Evolutionary conservation across 2,329 filamentous ascomycete genomes (phyloP).

Genomic region (Raffaelea deltoideospora): DNA sequence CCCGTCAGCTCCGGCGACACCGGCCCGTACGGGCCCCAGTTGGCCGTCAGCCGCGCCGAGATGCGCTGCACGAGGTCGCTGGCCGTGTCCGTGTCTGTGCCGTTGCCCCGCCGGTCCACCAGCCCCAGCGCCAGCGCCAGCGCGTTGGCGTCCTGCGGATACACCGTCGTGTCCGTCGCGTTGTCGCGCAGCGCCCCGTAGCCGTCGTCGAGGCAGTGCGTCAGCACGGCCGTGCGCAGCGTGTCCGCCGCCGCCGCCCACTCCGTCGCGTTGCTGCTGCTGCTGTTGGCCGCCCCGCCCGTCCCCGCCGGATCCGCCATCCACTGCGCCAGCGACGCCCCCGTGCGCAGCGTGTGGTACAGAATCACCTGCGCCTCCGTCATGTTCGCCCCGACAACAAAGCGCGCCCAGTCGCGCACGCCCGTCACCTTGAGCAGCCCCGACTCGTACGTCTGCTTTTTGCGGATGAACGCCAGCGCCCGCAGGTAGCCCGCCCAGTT

Average conservation of each 20-base stretch:
- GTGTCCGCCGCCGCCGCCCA: slow-evolving; percentile 25
- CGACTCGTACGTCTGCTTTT: slow-evolving; percentile 10
- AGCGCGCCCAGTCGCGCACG: slow-evolving; percentile 34
- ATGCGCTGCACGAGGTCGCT: slow-evolving; percentile 16
- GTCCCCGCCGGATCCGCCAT: slow-evolving; percentile 20
- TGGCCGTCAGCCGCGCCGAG: slow-evolving; percentile 27
- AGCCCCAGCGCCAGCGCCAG: slow-evolving; percentile 36
- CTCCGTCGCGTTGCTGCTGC: slow-evolving; percentile 17
- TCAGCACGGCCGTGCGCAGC: slow-evolving; percentile 29
- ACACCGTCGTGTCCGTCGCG: slow-evolving; percentile 26
- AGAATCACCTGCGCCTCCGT: slow-evolving; percentile 36
- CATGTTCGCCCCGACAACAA: slow-evolving; percentile 31
- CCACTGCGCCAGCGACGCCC: slow-evolving; percentile 32
- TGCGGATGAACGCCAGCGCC: slow-evolving; percentile 15
- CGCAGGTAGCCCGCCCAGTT: slow-evolving; percentile 18
- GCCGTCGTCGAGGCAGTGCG: slow-evolving; percentile 29
- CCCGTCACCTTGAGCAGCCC: slow-evolving; percentile 35
- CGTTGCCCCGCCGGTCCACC: slow-evolving; percentile 10
- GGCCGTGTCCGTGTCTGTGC: neutral
- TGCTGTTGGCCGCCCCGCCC: no score
- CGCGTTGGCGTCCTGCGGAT: slow-evolving; percentile 46
- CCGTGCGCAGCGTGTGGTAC: slow-evolving; percentile 38
- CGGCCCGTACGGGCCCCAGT: slow-evolving; percentile 41
- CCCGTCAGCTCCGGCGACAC: slow-evolving; percentile 39
- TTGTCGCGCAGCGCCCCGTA: slow-evolving; percentile 40